These are phyloP conservation scores for Lachancea sp. DNA, from an alignment of 805 yeast genomes.

Conservation along the genomic window DNA sequence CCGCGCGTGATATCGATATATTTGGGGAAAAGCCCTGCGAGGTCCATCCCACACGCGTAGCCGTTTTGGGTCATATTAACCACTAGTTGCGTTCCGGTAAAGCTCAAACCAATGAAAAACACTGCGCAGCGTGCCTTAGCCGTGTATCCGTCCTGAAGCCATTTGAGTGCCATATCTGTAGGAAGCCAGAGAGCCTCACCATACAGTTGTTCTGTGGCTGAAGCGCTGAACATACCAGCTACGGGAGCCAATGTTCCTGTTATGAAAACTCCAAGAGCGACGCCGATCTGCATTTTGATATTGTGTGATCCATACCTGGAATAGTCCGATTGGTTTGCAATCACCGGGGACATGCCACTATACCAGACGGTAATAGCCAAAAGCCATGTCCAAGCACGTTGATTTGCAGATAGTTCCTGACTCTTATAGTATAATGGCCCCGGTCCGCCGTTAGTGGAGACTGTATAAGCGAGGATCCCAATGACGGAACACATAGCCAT, in stretches of 20 bases:
- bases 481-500: conserved; percentile 27
- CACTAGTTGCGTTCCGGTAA: conserved; percentile 33
- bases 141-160: conserved; percentile 35
- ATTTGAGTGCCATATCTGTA: conserved; percentile 33
- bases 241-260: conserved; percentile 37
- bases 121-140: conserved; percentile 36
- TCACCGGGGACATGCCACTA: conserved; percentile 36
- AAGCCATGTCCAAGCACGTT: conserved; percentile 38
- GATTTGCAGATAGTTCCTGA: conserved; percentile 22
- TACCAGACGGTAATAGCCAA: conserved; percentile 38
- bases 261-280: conserved; percentile 30
- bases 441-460: conserved; percentile 29
- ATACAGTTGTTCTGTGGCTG: conserved; percentile 31
- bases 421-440: conserved; percentile 28
- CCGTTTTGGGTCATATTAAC: conserved; percentile 36
- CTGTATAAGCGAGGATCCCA: conserved; percentile 30
- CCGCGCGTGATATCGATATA: conserved; percentile 35
- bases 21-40: conserved; percentile 33
- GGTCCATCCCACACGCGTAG: conserved; percentile 38
- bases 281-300: conserved; percentile 28
- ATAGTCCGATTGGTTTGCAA: conserved; percentile 38
- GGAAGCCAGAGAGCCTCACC: conserved; percentile 37
- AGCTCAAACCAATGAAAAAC: conserved; percentile 35
- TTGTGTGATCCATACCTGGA: conserved; percentile 34
- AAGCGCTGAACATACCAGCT: conserved; percentile 37